Evolutionary conservation across 305 asterid genomes (phyloP).

Genomic region (Fraxinus greggii): DNA sequence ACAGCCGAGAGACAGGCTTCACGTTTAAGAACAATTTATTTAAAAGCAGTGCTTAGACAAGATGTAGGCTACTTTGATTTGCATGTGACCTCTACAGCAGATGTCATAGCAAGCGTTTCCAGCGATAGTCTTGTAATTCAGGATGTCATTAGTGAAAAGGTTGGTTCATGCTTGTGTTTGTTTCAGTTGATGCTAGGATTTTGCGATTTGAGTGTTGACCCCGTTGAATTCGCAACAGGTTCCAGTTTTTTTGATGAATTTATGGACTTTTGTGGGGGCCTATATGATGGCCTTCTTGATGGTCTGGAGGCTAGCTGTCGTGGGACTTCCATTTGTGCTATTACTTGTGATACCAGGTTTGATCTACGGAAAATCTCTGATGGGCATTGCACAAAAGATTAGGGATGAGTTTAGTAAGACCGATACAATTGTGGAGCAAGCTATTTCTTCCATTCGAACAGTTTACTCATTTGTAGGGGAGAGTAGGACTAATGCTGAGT

Average conservation of each 20-base stretch:
- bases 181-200: neutral
- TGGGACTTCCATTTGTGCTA: conserved; percentile 70
- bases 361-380: conserved; percentile 75
- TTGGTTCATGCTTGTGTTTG: neutral
- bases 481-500: conserved; percentile 45
- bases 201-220: neutral
- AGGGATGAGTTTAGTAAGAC: conserved; percentile 75
- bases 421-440: conserved; percentile 68
- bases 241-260: conserved; percentile 78
- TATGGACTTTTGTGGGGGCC: conserved; percentile 63
- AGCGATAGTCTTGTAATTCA: conserved; percentile 88
- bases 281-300: conserved; percentile 64
- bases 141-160: conserved; percentile 91
- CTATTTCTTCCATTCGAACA: conserved; percentile 78
- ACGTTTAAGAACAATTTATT: conserved; percentile 59
- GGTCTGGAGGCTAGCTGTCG: conserved; percentile 77
- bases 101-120: conserved; percentile 77
- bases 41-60: conserved; percentile 90
- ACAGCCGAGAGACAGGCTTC: conserved; percentile 95
- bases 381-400: conserved; percentile 61
- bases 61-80: conserved; percentile 90
- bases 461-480: conserved; percentile 89
- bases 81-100: conserved; percentile 87
- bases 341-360: conserved; percentile 77
- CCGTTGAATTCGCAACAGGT: conserved; percentile 35